phyloP scores from a whole-genome alignment of 116 monocot genomes.

The Dioscorea cayenensis region DNA sequence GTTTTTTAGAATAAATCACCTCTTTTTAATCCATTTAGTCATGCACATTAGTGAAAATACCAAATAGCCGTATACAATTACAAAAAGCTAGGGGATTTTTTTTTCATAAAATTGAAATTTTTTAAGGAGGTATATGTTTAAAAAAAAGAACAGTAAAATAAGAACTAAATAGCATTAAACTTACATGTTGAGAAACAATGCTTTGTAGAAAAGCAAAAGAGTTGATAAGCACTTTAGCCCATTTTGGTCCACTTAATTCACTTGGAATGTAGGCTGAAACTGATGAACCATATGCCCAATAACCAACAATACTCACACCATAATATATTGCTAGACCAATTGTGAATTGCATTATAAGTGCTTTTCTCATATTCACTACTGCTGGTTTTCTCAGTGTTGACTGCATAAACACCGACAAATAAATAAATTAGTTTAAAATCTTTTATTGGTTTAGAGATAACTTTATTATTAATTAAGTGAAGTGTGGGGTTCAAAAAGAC shows the following conservation, averaged over 20 bases:
- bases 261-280: conserved; percentile 57
- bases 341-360: conserved; percentile 38
- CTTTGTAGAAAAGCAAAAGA: conserved; percentile 47
- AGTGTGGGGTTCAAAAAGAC: too few relatives aligned
- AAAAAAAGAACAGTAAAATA: neutral
- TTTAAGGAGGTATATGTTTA: too few relatives aligned
- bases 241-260: conserved; percentile 44
- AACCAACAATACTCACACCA: conserved; percentile 46
- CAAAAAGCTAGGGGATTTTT: too few relatives aligned
- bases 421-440: too few relatives aligned
- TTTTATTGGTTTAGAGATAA: too few relatives aligned
- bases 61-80: too few relatives aligned
- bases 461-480: too few relatives aligned
- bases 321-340: conserved; percentile 43
- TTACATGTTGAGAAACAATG: conserved; percentile 56
- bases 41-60: too few relatives aligned
- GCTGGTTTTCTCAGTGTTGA: conserved; percentile 50
- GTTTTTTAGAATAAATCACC: too few relatives aligned
- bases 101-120: too few relatives aligned
- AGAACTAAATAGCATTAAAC: neutral
- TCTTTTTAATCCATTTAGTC: too few relatives aligned
- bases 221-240: conserved; percentile 47
- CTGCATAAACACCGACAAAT: conserved; percentile 10
- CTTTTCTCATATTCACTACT: conserved; percentile 41
- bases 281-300: conserved; percentile 65